phyloP scores from a whole-genome alignment of 1,284 basidiomycete species.

The Microbotryum lychnidis-dioicae region DNA sequence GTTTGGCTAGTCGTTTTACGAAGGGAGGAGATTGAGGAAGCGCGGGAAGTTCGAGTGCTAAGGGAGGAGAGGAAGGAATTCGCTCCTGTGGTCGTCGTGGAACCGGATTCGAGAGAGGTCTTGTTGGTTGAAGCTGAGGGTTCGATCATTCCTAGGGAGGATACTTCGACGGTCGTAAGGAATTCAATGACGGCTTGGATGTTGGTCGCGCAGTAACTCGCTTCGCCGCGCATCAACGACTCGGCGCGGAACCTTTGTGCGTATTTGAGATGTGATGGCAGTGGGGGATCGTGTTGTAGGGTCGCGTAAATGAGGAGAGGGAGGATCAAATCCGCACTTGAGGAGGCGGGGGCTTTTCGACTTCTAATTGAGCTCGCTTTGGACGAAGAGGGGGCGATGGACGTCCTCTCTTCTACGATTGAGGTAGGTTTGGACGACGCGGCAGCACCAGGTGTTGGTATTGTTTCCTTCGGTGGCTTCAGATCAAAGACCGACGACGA shows the following conservation, averaged over 20 bases:
- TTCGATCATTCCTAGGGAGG: slow-evolving; percentile 62
- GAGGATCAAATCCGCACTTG: slow-evolving; percentile 61
- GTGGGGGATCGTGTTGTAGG: slow-evolving; percentile 76
- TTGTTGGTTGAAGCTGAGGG: slow-evolving; percentile 41
- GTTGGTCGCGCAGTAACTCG: slow-evolving; percentile 85
- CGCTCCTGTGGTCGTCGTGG: neutral
- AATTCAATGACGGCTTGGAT: slow-evolving; percentile 89
- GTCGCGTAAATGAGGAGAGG: slow-evolving; percentile 86
- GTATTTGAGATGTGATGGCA: slow-evolving; percentile 78
- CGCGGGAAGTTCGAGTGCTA: neutral
- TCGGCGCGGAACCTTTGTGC: slow-evolving; percentile 73
- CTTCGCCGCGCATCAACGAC: slow-evolving; percentile 65
- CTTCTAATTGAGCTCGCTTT: slow-evolving; percentile 18
- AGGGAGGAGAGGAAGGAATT: neutral
- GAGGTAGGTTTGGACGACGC: neutral
- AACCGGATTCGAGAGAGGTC: neutral
- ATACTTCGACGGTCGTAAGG: slow-evolving; percentile 80
- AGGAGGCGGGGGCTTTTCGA: slow-evolving; percentile 10
- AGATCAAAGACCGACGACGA: neutral
- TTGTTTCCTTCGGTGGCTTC: neutral
- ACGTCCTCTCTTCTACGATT: too few relatives aligned
- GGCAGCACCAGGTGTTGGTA: neutral
- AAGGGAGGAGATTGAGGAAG: slow-evolving; percentile 6
- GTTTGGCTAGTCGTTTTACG: neutral
- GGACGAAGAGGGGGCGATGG: slow-evolving; percentile 10